Conservation (phyloP, 1,284 basidiomycete species). For the Irpex sp. region DNA sequence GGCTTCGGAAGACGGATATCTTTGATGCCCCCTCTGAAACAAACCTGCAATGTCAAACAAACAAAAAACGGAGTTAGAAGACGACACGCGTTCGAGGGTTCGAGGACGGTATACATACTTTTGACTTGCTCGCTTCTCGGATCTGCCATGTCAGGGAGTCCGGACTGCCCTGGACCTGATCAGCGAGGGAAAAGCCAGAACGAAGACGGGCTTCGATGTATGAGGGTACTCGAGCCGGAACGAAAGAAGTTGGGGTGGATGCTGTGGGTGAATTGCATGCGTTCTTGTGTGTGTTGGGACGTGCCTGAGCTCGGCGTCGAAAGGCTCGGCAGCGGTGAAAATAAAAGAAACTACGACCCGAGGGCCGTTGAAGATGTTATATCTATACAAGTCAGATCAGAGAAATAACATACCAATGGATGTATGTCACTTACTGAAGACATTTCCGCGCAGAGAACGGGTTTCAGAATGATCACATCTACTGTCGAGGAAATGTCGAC, state of each 20-base stretch:
- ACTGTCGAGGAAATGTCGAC: background rate
- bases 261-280: background rate
- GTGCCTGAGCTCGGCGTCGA: too few relatives aligned
- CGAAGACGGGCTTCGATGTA: background rate
- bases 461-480: background rate
- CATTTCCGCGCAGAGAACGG: background rate
- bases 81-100: background rate
- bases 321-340: too few relatives aligned
- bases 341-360: too few relatives aligned
- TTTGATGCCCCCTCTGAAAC: background rate
- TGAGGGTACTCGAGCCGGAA: background rate
- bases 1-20: background rate
- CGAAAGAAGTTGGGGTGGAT: background rate
- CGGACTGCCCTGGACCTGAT: background rate
- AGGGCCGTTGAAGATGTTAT: too few relatives aligned
- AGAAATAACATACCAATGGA: background rate
- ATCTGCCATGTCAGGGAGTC: background rate
- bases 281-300: too few relatives aligned
- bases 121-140: background rate
- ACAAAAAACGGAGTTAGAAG: background rate
- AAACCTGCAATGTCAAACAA: background rate
- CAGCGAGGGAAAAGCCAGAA: background rate
- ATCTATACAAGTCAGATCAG: background rate
- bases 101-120: background rate
- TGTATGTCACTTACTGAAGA: background rate